Conservation (phyloP, 2,329 filamentous ascomycete genomes). For the Sordariomycetes sp. region DNA sequence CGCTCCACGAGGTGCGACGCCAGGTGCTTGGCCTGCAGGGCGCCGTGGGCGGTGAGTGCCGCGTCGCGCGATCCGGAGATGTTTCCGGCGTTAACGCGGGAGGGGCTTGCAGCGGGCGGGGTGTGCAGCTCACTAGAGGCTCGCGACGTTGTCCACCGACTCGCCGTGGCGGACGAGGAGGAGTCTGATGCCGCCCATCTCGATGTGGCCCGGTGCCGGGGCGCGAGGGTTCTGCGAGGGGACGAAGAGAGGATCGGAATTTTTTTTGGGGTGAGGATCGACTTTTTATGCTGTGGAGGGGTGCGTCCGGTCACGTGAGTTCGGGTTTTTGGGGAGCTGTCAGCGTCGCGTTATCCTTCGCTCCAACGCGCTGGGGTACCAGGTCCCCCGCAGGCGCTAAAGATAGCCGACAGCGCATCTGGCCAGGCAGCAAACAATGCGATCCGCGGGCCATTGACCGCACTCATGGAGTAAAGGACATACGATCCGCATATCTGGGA, state of each 20-base stretch:
- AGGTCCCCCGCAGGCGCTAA: neutral
- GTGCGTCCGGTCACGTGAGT: constrained; percentile 3
- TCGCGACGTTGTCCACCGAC: constrained; percentile 78
- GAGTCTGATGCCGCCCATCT: constrained; percentile 19
- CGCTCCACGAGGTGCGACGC: constrained; percentile 42
- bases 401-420: neutral
- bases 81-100: constrained; percentile 2
- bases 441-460: neutral
- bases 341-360: neutral
- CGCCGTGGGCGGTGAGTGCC: constrained; percentile 66
- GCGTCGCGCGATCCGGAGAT: constrained; percentile 73
- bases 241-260: neutral
- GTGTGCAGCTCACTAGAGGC: constrained; percentile 46
- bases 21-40: constrained; percentile 63
- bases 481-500: neutral
- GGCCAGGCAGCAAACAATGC: neutral
- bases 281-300: neutral
- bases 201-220: neutral
- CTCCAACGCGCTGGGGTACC: neutral
- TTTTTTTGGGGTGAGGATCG: neutral
- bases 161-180: constrained; percentile 80
- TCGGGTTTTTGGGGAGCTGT: constrained; percentile 2
- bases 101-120: neutral
- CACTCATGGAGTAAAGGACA: neutral
- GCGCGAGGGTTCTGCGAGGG: neutral